Percentiles rank a stretch among this genome's conserved stretches.
Conservation (phyloP, 768 basidiomycete genomes). For the Leccinum boreale region DNA sequence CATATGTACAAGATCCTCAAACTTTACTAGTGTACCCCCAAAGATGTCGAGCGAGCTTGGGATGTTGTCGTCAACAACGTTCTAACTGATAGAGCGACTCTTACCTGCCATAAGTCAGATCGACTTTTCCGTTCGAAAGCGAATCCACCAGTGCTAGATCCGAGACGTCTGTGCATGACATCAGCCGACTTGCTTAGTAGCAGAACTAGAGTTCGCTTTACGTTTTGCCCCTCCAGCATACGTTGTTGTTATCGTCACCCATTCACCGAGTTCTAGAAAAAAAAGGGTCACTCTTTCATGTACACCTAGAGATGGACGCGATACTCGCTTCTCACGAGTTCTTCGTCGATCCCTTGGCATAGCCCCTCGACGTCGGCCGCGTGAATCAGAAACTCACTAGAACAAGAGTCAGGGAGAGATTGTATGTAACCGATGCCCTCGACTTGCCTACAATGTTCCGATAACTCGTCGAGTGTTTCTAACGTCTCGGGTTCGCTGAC, state of each 20-base stretch:
- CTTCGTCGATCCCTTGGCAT: constrained; percentile 93
- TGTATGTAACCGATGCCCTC: neutral
- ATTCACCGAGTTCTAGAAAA: constrained; percentile 75
- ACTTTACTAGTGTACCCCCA: constrained; percentile 60
- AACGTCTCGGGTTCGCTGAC: neutral
- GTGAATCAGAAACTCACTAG: constrained; percentile 90
- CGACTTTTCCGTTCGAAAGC: constrained; percentile 77
- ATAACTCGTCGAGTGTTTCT: constrained; percentile 78
- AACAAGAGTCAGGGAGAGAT: constrained; percentile 11
- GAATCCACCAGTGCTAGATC: constrained; percentile 80
- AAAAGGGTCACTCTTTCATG: constrained; percentile 9
- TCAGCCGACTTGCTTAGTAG: constrained; percentile 1
- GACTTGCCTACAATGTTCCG: constrained; percentile 75
- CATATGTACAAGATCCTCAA: constrained; percentile 47
- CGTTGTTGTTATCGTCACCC: constrained; percentile 88
- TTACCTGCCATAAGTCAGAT: constrained; percentile 38
- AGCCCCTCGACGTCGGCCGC: constrained; percentile 99
- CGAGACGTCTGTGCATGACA: constrained; percentile 53
- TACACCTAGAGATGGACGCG: neutral
- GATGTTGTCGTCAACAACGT: neutral
- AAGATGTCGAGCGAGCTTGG: constrained; percentile 66
- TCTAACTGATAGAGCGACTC: neutral
- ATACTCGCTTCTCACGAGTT: constrained; percentile 71
- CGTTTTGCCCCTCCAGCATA: constrained; percentile 97
- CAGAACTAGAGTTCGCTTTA: constrained; percentile 26